Base-by-base conservation (phyloP, 768 basidiomycete genomes). In the Inosperma sp. region DNA sequence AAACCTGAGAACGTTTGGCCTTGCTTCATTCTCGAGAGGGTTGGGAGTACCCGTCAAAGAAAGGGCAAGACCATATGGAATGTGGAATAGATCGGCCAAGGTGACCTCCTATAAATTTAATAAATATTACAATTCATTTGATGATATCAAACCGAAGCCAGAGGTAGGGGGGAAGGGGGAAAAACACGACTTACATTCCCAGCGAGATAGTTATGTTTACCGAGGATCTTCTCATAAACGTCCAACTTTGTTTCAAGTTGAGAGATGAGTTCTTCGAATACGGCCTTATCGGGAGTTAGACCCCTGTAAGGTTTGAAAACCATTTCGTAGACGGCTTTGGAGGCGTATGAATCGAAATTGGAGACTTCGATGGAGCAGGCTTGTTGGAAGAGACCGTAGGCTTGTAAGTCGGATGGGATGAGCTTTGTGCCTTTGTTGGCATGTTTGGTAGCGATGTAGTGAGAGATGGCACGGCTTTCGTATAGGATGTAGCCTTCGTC, bases 401-500 rank as follows among this genome's bases (percentile, higher is more conserved):
- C 66, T 52, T 77, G 67, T 22, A 64, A 35, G n/a, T 70, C 71
- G n/a, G 67, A 68, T 2, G 85, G 84, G 25, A 82, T 66, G 26
- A 86, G 71, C 4, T 26, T 49, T 12, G 75, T 69, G 16, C 81
- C 81, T 52, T 81, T 73, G 42, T 67, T 51, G 6, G 74, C 60
- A 56, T 81, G 79, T 62, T 84, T 84, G 33, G 64, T 62, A 27
- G 71, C 76, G 57, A 86, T 59, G 61, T 86, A 88, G 12, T 79
- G 75, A 30, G 59, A 63, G 54, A 86, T 84, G 1, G 83, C 83
- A 12, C 82, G 78, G 34, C 75, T 76, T 58, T 84, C 83, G 62
- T 74, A 85, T 22, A 88, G 56, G 49, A 76, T 68, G 64, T 84
- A 79, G 5, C 82, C 82, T 35, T 80, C 79, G 22, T 83, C 81